A percentile compares a stretch with the other conserved stretches of the same genome.
These are phyloP conservation scores for Pisolithus tinctorius DNA, from an alignment of 768 basidiomycete species.

Conservation along the genomic window DNA sequence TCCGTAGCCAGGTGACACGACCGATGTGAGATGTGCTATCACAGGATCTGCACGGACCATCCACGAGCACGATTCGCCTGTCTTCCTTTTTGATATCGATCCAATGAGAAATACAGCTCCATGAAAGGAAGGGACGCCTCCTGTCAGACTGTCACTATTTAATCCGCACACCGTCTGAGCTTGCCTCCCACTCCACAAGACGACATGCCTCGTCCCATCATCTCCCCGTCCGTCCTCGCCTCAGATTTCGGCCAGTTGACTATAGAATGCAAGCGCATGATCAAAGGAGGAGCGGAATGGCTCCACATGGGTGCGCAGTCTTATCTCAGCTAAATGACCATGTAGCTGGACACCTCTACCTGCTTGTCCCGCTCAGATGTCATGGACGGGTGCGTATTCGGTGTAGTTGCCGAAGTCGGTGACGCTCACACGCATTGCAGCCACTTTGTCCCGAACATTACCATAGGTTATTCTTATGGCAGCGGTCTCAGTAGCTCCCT, in stretches of 20 bases:
- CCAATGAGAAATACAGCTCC: too few species aligned
- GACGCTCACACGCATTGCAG: conserved; percentile 33
- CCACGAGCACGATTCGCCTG: too few species aligned
- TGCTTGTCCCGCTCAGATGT: conserved; percentile 55
- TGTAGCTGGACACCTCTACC: conserved; percentile 6
- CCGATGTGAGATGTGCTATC: too few species aligned
- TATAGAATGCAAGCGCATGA: conserved; percentile 96
- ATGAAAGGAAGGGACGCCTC: too few species aligned
- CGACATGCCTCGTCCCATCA: conserved; percentile 81
- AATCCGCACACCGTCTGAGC: neutral
- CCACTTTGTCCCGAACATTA: conserved; percentile 98
- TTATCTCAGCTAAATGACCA: conserved; percentile 2
- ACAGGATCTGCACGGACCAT: too few species aligned
- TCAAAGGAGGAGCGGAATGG: conserved; percentile 93
- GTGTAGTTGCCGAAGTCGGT: neutral
- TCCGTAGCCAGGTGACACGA: too few species aligned
- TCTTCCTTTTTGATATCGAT: too few species aligned
- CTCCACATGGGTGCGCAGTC: conserved; percentile 80
- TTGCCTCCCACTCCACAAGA: conserved; percentile 1
- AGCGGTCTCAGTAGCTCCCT: conserved; percentile 2
- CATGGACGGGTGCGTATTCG: conserved; percentile 80
- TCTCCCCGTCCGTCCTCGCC: conserved; percentile 94
- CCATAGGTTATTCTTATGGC: conserved; percentile 63
- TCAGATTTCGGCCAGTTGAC: conserved; percentile 95
- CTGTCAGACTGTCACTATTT: neutral